Conservation (phyloP, 2,329 filamentous ascomycete genomes). For the Colletotrichum sp. region DNA sequence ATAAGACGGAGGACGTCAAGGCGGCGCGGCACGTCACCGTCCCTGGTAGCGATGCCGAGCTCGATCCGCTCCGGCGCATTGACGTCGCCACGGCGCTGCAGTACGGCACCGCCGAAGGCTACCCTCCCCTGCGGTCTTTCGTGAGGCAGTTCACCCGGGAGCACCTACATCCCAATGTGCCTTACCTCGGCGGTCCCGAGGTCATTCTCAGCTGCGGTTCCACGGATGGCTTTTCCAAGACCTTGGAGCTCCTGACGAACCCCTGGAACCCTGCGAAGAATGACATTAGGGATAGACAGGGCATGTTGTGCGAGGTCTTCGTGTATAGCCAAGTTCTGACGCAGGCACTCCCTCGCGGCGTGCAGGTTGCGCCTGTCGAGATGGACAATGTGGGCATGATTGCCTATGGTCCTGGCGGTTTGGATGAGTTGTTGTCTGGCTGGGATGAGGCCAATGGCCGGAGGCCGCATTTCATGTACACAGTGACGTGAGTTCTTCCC, state of each 20-base stretch:
- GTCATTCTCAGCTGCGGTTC: constrained; percentile 81
- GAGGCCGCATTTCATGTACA: constrained; percentile 86
- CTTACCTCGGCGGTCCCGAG: constrained; percentile 78
- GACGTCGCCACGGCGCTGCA: constrained; percentile 84
- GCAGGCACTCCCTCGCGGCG: constrained; percentile 68
- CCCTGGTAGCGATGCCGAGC: constrained; percentile 62
- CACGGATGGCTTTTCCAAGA: constrained; percentile 86
- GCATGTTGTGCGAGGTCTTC: constrained; percentile 80
- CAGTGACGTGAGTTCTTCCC: constrained; percentile 71
- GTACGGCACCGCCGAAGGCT: constrained; percentile 84
- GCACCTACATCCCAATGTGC: constrained; percentile 80
- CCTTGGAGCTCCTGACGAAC: constrained; percentile 76
- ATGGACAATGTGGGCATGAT: constrained; percentile 83
- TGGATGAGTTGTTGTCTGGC: constrained; percentile 79
- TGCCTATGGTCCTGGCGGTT: constrained; percentile 73
- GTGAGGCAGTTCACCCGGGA: constrained; percentile 79
- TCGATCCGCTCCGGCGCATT: constrained; percentile 71
- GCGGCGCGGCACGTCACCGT: constrained; percentile 66
- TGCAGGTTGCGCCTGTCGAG: constrained; percentile 76
- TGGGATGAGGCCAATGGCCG: constrained; percentile 81
- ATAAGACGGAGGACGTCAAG: constrained; percentile 5
- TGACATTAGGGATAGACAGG: constrained; percentile 73
- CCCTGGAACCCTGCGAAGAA: constrained; percentile 75
- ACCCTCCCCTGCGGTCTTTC: constrained; percentile 79
- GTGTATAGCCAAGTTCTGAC: constrained; percentile 80